A percentile compares a stretch with the other conserved stretches of the same genome.
Conservation (phyloP, 164 flowering plant genomes). For the Vitis cinerea region DNA sequence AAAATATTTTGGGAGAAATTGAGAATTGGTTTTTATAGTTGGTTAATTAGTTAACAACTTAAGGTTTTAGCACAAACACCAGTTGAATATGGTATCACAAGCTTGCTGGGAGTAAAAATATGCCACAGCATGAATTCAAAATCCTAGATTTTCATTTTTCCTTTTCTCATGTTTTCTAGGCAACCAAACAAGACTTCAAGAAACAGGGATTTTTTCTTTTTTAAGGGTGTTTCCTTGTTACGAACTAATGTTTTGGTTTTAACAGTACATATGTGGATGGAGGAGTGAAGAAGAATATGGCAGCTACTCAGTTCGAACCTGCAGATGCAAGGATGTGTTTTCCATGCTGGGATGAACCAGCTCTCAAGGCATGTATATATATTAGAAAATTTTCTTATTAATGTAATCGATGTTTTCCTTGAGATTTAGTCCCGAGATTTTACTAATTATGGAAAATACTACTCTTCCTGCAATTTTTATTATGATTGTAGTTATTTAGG, state of each 20-base stretch:
- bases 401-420: neutral
- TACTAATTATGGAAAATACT: neutral
- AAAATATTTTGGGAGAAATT: no score
- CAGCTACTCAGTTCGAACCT: conserved; percentile 33
- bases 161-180: no score
- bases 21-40: no score
- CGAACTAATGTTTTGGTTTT: neutral
- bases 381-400: neutral
- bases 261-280: conserved; percentile 24
- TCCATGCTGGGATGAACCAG: conserved; percentile 50
- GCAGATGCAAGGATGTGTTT: conserved; percentile 31
- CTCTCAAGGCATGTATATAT: conserved; percentile 25
- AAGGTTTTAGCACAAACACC: no score
- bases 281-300: conserved; percentile 38
- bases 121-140: no score
- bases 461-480: neutral
- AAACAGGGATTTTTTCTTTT: neutral
- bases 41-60: no score
- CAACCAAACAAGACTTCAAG: neutral
- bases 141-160: no score
- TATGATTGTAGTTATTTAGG: neutral
- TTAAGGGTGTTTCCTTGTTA: neutral
- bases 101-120: no score
- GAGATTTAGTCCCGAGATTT: no score
- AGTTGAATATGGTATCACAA: no score